Evolutionary conservation across 441 rosid species (phyloP).

Genomic region (Arabidopsis lyrata): DNA sequence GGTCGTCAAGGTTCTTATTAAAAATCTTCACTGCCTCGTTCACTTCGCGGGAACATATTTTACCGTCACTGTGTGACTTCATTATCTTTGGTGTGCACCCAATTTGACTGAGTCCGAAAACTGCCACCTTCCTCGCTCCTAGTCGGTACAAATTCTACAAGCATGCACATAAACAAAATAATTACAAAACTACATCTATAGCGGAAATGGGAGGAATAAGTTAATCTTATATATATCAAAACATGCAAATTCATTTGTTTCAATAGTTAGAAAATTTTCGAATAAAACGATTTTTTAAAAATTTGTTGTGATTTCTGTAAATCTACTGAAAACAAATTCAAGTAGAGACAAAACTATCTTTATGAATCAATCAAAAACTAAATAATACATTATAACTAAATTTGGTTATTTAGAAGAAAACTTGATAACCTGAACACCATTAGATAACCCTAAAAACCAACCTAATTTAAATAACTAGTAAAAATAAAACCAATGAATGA

Average conservation of each 20-base stretch:
- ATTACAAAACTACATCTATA: not conserved
- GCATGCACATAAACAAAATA: not conserved
- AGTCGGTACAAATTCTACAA: constrained; percentile 41
- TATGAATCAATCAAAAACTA: not conserved
- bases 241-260: not conserved
- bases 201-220: not conserved
- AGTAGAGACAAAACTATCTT: not conserved
- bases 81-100: constrained; percentile 55
- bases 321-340: not conserved
- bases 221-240: not conserved
- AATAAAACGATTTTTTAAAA: not conserved
- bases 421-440: not conserved
- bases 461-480: not conserved
- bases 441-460: not conserved
- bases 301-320: not conserved
- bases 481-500: not conserved
- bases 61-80: constrained; percentile 21
- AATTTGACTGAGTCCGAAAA: constrained; percentile 48
- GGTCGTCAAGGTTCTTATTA: constrained; percentile 42
- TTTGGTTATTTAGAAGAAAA: not conserved
- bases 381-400: not conserved
- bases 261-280: not conserved
- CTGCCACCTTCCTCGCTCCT: constrained; percentile 60
- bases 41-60: constrained; percentile 41
- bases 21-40: constrained; percentile 48